Evolutionary conservation across 257 asterid genomes (phyloP).

Genomic region (Solanum corneliomulleri): DNA sequence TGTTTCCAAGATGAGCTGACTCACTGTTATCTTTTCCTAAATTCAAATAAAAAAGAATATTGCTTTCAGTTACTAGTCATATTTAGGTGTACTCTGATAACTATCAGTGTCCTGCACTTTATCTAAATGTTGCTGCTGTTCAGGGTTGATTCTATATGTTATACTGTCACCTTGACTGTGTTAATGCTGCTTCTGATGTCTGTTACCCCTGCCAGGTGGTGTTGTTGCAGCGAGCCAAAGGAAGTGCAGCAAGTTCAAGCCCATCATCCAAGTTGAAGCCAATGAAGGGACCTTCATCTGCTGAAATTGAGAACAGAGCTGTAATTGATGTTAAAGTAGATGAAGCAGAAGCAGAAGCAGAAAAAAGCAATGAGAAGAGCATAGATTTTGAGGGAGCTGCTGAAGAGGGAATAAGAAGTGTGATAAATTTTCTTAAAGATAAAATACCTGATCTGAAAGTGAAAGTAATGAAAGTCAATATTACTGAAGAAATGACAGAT

Average conservation of each 20-base stretch:
- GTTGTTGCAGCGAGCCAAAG: constrained; percentile 54
- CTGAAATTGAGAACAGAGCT: constrained; percentile 43
- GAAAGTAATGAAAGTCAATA: constrained; percentile 57
- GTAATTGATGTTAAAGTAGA: constrained; percentile 56
- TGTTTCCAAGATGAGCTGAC: neutral
- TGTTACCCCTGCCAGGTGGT: constrained; percentile 48
- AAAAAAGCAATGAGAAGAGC: constrained; percentile 50
- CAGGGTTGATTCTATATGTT: neutral
- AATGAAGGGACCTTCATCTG: constrained; percentile 36
- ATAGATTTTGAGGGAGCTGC: constrained; percentile 72
- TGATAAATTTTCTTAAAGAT: constrained; percentile 78
- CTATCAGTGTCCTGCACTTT: neutral
- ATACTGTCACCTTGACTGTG: neutral
- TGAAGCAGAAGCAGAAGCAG: constrained; percentile 49
- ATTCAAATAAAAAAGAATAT: neutral
- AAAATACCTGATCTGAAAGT: constrained; percentile 83
- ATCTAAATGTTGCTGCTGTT: neutral
- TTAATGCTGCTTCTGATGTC: constrained; percentile 11
- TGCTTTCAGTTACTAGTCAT: neutral
- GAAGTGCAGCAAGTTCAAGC: constrained; percentile 29
- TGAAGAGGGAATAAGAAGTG: constrained; percentile 79
- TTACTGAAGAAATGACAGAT: constrained; percentile 44
- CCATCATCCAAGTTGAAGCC: constrained; percentile 46
- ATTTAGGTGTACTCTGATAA: neutral
- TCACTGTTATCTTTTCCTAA: neutral